A percentile compares a stretch with the other conserved stretches of the same genome.
Evolutionary conservation across 352 stramenopile species (phyloP).

Genomic region (Globisporangium radiosum): DNA sequence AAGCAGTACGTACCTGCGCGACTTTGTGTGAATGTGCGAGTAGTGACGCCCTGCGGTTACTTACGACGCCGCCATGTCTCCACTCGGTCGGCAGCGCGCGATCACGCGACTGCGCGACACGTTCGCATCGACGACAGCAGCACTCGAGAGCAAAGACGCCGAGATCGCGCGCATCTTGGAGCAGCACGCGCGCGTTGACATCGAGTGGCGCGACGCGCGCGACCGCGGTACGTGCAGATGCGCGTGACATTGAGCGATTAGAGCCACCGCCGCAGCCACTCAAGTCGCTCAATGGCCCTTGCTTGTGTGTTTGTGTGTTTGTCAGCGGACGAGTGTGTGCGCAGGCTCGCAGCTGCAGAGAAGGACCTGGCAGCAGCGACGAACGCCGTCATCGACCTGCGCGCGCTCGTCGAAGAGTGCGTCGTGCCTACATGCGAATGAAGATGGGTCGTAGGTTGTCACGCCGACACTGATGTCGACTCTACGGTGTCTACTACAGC

Average conservation of each 20-base stretch:
- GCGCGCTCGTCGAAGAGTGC: constrained; percentile 60
- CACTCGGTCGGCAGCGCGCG: constrained; percentile 22
- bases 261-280: neutral
- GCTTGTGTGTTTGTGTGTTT: no score
- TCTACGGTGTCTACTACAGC: constrained; percentile 13
- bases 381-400: constrained; percentile 37
- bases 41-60: no score
- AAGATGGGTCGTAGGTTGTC: no score
- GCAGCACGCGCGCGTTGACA: constrained; percentile 20
- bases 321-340: constrained; percentile 17
- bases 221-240: constrained; percentile 23
- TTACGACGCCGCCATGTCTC: no score
- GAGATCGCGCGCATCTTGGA: constrained; percentile 33
- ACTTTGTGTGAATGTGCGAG: no score
- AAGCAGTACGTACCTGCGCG: constrained; percentile 15
- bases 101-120: constrained; percentile 11
- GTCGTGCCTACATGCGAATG: neutral
- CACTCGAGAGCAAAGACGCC: constrained; percentile 32
- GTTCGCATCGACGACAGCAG: constrained; percentile 40
- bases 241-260: no score
- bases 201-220: constrained; percentile 21
- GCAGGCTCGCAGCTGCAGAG: constrained; percentile 18
- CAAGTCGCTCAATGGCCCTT: neutral
- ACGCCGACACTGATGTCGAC: no score
- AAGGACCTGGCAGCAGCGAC: constrained; percentile 28